A percentile compares a stretch with the other conserved stretches of the same genome.
Evolutionary conservation across 2,329 filamentous ascomycete genomes (phyloP).

Genomic region (Gaeumannomyces tritici): DNA sequence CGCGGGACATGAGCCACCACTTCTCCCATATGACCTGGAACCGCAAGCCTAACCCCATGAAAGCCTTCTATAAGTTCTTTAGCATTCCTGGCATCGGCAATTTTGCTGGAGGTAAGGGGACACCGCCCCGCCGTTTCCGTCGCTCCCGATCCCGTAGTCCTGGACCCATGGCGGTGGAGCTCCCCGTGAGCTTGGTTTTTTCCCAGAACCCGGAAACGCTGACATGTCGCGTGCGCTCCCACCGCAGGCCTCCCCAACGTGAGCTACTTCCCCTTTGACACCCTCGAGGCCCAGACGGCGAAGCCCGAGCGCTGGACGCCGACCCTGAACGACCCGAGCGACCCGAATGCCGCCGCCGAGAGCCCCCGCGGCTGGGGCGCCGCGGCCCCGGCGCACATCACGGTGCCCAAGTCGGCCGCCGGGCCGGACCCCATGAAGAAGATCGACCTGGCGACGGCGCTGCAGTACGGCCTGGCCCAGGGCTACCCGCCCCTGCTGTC

Average conservation of each 20-base stretch:
- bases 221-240: not conserved
- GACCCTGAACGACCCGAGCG: slow-evolving; percentile 49
- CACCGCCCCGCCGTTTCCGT: not conserved
- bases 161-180: not conserved
- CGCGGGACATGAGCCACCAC: slow-evolving; percentile 71
- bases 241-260: slow-evolving; percentile 65
- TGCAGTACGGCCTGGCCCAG: slow-evolving; percentile 79
- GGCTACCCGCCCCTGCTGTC: slow-evolving; percentile 72
- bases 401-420: slow-evolving; percentile 58
- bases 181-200: not conserved
- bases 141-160: not conserved
- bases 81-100: slow-evolving; percentile 52
- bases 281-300: slow-evolving; percentile 73
- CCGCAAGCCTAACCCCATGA: slow-evolving; percentile 58
- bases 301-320: slow-evolving; percentile 65
- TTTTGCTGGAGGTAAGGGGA: slow-evolving; percentile 46
- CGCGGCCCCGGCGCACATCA: slow-evolving; percentile 40
- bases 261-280: slow-evolving; percentile 82
- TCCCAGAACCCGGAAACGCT: not conserved
- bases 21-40: slow-evolving; percentile 61
- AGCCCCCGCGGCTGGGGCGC: not conserved
- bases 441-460: slow-evolving; percentile 70
- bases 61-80: slow-evolving; percentile 82
- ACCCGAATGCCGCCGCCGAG: slow-evolving; percentile 4
- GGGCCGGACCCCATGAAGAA: slow-evolving; percentile 50